Base-by-base conservation (phyloP, 495 filamentous ascomycete species). In the Penicillium samsonianum region DNA sequence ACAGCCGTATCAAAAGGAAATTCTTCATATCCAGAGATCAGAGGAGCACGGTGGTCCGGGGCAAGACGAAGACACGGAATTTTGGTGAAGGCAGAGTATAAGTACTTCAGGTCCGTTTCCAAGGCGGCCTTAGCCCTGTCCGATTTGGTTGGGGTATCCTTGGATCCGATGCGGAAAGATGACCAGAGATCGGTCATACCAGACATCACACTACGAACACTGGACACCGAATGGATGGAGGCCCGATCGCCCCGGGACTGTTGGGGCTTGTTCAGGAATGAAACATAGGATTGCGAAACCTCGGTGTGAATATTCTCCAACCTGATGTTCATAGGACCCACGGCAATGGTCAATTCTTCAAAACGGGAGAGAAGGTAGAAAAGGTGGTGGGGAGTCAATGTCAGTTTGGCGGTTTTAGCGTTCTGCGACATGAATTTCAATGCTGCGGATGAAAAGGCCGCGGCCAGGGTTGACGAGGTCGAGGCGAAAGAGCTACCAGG, bases 1-100 rank as follows among this genome's bases (percentile, higher is more conserved):
- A 98, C 94, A n/a, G 94, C 94, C 38, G 90, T 94, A 68, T 98
- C 94, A 71, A 98, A 96, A 4, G 94, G 94, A 65, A 98, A 98
- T 67, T 97, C 94, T 71, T 98, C 94, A 67, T 92, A 98, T 30
- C 92, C 93, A 57, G 86, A 82, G 60, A 98, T 96, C 64, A 96
- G 74, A 41, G 88, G 85, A 35, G 92, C 91, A 47, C 90, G 89
- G 73, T 90, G 90, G 72, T 98, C 94, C 8, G 92, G 92, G 45
- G 92, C 85, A 48, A 98, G 77, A 54, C 87, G 85, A 42, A 98
- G 78, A 64, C 89, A 96, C 4, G 94, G 94, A 53, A 98, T 96
- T 76, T 98, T 98, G 66, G 94, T 98, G 72, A 98, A 98, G 54
- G 94, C 91, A 19, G 94, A 96, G 73, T 96, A 98, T 9, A 98